Base-by-base conservation (phyloP, 2,329 filamentous ascomycete genomes). In the Fusarium proliferatum region DNA sequence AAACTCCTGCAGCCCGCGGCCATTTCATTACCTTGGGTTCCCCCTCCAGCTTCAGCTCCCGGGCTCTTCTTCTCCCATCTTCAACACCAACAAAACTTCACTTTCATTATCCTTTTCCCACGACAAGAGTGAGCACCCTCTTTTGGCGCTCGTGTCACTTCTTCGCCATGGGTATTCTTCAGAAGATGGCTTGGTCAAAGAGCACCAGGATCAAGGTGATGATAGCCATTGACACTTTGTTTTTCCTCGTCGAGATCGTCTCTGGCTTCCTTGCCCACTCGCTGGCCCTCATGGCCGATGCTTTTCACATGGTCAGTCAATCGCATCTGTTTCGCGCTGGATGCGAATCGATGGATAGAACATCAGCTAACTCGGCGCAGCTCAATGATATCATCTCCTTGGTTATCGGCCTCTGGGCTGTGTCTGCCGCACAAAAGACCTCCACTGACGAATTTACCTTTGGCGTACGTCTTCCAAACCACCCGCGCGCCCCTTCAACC, bases 321-420 rank as follows among this genome's bases (percentile, higher is more conserved):
- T 58, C 43, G 53, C 51, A 64, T 64, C n/a, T 46, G n/a, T 28
- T 38, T 26, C 26, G 41, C 39, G 43, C 43, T 33, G 13, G 21
- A 49, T 17, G 30, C 42, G 38, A 66, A 67, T 60, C 39, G 48
- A 49, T 57, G 19, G 48, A 51, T 46, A 33, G 45, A 64, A 43
- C 36, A 58, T 46, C 55, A 41, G 49, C 73, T 77, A 55, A 75
- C 72, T 56, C 17, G 36, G 28, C 39, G 36, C 69, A 95, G 93
- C 88, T 99, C 69, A 99, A 99, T 86, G 96, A 99, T 89, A 96
- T 99, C 77, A 92, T 99, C 69, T 98, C 96, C 3, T 86, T 99
- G 19, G 89, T 92, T 64, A 96, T 99, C 71, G 96, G 96, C 73
- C 84, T 98, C 45, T 99, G 96, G 96, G 96, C 96, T 60, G 96